phyloP scores from a whole-genome alignment of 2,329 filamentous ascomycete species.

The Epichloe gansuensis region DNA sequence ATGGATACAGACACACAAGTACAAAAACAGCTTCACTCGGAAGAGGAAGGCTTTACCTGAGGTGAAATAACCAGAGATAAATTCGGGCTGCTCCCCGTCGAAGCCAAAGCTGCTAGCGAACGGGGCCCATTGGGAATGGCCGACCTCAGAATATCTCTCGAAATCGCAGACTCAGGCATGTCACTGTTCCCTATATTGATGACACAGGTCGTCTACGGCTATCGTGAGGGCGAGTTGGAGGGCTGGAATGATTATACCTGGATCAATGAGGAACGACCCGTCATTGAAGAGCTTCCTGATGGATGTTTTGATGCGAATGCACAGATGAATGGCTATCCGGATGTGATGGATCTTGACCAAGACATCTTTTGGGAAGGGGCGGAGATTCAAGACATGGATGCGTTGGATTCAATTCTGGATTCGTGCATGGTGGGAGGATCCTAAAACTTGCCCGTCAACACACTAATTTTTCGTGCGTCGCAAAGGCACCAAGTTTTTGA shows the following conservation, averaged over 20 bases:
- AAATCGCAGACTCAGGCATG: slow-evolving; percentile 64
- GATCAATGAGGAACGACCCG: slow-evolving; percentile 26
- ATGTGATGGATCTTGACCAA: slow-evolving; percentile 48
- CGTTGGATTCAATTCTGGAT: slow-evolving; percentile 45
- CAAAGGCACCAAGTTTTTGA: background rate
- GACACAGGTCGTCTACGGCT: slow-evolving; percentile 56
- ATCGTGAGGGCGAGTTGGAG: slow-evolving; percentile 66
- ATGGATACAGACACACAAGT: slow-evolving; percentile 71
- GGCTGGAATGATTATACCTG: slow-evolving; percentile 50
- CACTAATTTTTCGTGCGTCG: background rate
- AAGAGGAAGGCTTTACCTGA: slow-evolving; percentile 61
- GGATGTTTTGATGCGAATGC: slow-evolving; percentile 12
- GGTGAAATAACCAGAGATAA: slow-evolving; percentile 66
- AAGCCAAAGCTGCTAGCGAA: slow-evolving; percentile 63
- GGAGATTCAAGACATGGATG: slow-evolving; percentile 35
- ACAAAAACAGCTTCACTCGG: slow-evolving; percentile 61
- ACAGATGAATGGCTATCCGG: slow-evolving; percentile 37
- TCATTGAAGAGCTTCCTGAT: slow-evolving; percentile 17
- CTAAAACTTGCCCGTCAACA: slow-evolving; percentile 7
- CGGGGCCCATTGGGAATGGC: slow-evolving; percentile 62
- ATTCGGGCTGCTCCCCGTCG: slow-evolving; percentile 66
- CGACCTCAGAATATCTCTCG: slow-evolving; percentile 64
- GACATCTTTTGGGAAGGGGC: slow-evolving; percentile 53
- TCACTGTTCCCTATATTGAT: slow-evolving; percentile 66
- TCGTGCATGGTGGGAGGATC: slow-evolving; percentile 39